Base-by-base conservation (phyloP, 2,329 filamentous ascomycete genomes). In the Diplodia intermedia region DNA sequence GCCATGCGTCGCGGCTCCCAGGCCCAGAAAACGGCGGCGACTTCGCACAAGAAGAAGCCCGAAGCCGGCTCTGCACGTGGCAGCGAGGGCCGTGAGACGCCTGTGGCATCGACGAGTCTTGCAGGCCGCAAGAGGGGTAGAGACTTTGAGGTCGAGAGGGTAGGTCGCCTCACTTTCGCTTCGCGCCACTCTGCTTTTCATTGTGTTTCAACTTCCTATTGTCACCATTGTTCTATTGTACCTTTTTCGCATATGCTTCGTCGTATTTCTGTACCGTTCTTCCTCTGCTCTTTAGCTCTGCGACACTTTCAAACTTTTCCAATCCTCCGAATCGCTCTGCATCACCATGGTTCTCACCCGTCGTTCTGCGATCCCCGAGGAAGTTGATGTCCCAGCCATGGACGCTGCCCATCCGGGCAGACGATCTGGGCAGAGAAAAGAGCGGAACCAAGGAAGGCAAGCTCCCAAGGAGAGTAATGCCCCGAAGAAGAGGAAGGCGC, bases 111-210 rank as follows among this genome's bases (percentile, higher is more conserved):
- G 36, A 75, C 78, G 65, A 84, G 86, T 70, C 87, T 88, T 26
- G 84, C 91, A 69, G 91, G 91, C 20, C 90, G 90, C 61, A 88
- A 93, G 78, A 85, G 92, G 72, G 88, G 89, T 69, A 87, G 92
- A 69, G 92, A 96, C 74, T 92, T 90, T 78, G 92, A 96, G 70
- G 85, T 95, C 65, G 92, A 96, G 77, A 90, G 90, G 84, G 92
- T 93, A 75, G 73, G 80, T 77, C 67, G 66, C 23, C 54, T 54
- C 65, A 62, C 23, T 61, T 61, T 50, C 62, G 43, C 36, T 62
- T 68, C 47, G 40, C 55, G 61, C 55, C 66, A 49, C 55, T 23
- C 36, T 61, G n/a, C 18, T 57, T 55, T 20, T 43, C 53, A 33
- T 55, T 18, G 9, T 3, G 36, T 15, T 38, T 31, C 33, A 65